Conservation (phyloP, 371 early-diverging fungal species). For the Nematocida major region DNA sequence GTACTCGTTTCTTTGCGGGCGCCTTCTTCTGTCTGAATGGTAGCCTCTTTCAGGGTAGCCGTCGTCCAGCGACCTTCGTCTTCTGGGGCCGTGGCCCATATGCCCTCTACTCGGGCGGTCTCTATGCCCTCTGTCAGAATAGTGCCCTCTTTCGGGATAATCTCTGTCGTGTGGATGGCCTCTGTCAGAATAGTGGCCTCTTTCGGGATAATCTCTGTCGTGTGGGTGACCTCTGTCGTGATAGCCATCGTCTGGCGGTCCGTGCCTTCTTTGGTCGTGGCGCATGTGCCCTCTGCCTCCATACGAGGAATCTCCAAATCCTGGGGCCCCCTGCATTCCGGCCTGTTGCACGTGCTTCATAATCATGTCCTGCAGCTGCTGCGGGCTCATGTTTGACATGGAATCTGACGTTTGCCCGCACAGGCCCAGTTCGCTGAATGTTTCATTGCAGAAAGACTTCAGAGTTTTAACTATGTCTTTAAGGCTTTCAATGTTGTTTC, state of each 20-base stretch:
- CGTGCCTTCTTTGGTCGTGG: not conserved
- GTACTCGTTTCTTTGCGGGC: not conserved
- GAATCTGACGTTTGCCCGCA: not conserved
- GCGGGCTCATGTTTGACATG: not conserved
- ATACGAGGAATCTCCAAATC: too few species aligned
- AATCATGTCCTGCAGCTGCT: not conserved
- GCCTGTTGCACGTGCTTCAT: not conserved
- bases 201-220: not conserved
- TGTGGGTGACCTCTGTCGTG: too few species aligned
- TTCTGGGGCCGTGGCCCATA: too few species aligned
- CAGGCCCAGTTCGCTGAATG: conserved; percentile 11
- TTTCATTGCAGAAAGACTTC: conserved; percentile 24
- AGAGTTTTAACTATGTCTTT: conserved; percentile 23
- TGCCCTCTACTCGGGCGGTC: not conserved
- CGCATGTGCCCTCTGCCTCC: not conserved
- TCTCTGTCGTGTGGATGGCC: not conserved
- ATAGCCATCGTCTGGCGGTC: too few species aligned
- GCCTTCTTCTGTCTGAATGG: too few species aligned
- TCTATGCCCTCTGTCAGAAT: not conserved
- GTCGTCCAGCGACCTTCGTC: too few species aligned
- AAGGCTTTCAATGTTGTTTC: conserved; percentile 7
- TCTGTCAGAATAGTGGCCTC: not conserved
- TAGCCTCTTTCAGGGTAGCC: too few species aligned
- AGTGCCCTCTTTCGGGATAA: not conserved
- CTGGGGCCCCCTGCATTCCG: too few species aligned